Conservation (phyloP, 2,329 filamentous ascomycete species). For the Botryotinia calthae region DNA sequence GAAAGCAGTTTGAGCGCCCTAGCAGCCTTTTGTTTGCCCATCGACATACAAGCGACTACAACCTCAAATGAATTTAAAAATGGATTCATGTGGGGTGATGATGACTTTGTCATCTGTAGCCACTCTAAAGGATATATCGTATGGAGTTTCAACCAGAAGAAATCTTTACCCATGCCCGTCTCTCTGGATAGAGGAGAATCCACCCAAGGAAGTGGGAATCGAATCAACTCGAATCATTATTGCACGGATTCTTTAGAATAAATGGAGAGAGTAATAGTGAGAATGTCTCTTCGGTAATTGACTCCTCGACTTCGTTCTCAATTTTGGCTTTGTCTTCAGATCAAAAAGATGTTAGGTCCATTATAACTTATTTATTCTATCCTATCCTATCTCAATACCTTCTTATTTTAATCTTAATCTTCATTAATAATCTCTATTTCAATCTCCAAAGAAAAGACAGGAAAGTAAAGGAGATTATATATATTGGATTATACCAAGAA, state of each 20-base stretch:
- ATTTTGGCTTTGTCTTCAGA: no score
- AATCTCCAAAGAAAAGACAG: no score
- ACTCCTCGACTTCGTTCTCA: no score
- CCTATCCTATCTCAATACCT: no score
- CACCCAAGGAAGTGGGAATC: background rate
- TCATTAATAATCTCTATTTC: no score
- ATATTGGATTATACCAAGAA: no score
- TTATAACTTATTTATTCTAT: no score
- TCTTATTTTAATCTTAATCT: no score
- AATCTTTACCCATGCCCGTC: background rate
- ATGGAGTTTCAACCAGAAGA: conserved; percentile 25
- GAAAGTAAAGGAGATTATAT: no score
- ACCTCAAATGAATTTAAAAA: background rate
- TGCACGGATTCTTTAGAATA: no score
- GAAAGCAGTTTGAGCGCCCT: background rate
- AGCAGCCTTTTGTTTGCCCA: background rate
- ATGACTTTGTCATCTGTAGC: conserved; percentile 30
- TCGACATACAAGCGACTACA: background rate
- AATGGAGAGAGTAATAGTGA: background rate
- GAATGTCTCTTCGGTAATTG: background rate
- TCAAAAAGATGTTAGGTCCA: no score
- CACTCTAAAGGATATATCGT: conserved; percentile 25
- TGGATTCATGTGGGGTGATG: conserved; percentile 17
- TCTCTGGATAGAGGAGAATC: background rate
- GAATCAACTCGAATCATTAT: background rate